phyloP scores from a whole-genome alignment of 176 grass and related monocot species.

The Carex pumila region DNA sequence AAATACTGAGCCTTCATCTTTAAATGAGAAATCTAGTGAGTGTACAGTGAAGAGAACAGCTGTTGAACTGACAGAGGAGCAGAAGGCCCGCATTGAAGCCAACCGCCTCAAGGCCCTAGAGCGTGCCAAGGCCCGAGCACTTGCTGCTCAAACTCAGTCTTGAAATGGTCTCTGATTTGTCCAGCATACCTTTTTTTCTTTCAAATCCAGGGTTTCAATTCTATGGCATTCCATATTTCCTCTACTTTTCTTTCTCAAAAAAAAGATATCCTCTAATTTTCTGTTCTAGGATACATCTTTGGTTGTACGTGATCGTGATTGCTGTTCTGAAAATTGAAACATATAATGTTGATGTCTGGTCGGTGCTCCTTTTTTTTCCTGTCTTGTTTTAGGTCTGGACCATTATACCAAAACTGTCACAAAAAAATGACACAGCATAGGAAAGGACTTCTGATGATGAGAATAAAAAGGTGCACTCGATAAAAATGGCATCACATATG shows the following conservation, averaged over 20 bases:
- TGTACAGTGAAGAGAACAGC: conserved; percentile 11
- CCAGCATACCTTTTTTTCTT: not conserved
- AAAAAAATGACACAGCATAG: not conserved
- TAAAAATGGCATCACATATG: not conserved
- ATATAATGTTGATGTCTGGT: not conserved
- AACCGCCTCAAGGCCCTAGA: conserved; percentile 78
- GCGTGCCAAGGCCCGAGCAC: conserved; percentile 48
- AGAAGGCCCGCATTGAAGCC: conserved; percentile 62
- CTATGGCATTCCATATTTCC: not conserved
- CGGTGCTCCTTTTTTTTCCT: not conserved
- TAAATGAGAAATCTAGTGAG: not conserved
- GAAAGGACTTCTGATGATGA: not conserved
- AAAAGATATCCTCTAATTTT: not conserved
- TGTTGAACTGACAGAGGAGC: conserved; percentile 50
- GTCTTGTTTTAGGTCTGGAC: not conserved
- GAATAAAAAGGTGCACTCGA: not conserved
- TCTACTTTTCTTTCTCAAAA: too few relatives aligned
- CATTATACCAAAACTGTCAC: not conserved
- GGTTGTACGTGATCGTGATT: not conserved
- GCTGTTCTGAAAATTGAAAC: not conserved
- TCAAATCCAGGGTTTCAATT: not conserved
- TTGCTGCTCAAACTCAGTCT: conserved; percentile 24
- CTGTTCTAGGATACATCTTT: not conserved
- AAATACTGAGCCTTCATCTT: not conserved
- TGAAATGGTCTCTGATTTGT: not conserved